These are phyloP conservation scores for Eudorina sp. DNA, from an alignment of 139 green algal species.

Conservation along the genomic window DNA sequence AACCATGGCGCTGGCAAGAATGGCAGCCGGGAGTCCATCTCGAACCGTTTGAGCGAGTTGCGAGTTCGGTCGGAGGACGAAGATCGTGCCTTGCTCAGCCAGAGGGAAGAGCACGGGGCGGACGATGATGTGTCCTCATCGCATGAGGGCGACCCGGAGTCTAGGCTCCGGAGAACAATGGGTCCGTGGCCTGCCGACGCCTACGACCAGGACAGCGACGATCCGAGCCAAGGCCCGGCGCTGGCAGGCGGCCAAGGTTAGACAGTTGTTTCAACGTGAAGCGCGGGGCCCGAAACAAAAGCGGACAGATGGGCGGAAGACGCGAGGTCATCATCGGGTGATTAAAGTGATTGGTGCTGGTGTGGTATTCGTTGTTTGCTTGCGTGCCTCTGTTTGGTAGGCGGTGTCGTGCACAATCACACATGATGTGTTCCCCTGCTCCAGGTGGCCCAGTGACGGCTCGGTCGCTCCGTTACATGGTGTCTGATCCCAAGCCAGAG, in stretches of 20 bases:
- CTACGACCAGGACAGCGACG: neutral
- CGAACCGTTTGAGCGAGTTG: conserved; percentile 14
- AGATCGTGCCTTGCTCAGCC: neutral
- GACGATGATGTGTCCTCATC: neutral
- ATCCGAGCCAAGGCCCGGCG: neutral
- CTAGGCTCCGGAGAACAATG: neutral
- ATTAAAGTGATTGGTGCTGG: too few relatives aligned
- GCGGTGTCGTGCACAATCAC: too few relatives aligned
- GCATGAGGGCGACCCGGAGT: neutral
- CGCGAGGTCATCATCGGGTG: too few relatives aligned
- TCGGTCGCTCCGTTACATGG: conserved; percentile 7
- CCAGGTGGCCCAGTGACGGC: conserved; percentile 5
- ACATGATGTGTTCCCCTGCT: too few relatives aligned
- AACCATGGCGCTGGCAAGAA: neutral
- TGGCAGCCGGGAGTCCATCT: neutral
- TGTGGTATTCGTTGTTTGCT: too few relatives aligned
- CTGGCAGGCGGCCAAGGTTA: too few relatives aligned
- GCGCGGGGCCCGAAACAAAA: too few relatives aligned
- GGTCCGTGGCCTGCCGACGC: neutral
- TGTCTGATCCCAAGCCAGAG: conserved; percentile 30
- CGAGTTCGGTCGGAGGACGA: conserved; percentile 3
- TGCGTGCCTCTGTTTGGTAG: too few relatives aligned
- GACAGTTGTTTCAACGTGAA: too few relatives aligned
- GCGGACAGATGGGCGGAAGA: too few relatives aligned
- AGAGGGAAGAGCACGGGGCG: neutral